These are phyloP conservation scores for Durotheca rogersii DNA, from an alignment of 495 filamentous ascomycete genomes.

Conservation along the genomic window DNA sequence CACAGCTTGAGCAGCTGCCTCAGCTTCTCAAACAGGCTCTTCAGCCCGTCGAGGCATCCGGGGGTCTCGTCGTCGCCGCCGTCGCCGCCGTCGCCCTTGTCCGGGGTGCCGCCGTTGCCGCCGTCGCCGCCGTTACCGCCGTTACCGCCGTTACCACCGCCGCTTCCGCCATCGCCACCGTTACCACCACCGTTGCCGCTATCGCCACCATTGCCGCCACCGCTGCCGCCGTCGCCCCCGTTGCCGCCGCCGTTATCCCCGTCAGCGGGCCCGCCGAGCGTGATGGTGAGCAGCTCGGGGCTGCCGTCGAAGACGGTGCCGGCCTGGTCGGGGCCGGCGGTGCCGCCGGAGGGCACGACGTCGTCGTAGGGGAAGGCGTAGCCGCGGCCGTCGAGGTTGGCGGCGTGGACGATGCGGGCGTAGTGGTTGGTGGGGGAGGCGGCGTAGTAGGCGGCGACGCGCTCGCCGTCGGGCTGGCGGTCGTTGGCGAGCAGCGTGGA, in stretches of 20 bases:
- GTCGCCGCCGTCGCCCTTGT: slow-evolving; percentile 34
- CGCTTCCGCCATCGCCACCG: slow-evolving; percentile 32
- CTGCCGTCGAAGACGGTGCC: slow-evolving; percentile 61
- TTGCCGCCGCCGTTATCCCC: slow-evolving; percentile 35
- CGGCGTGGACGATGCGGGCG: slow-evolving; percentile 62
- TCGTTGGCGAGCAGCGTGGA: slow-evolving; percentile 56
- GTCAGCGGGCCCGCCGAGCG: slow-evolving; percentile 57
- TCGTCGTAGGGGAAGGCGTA: slow-evolving; percentile 84
- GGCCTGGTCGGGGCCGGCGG: slow-evolving; percentile 53
- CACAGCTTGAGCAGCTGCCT: background rate
- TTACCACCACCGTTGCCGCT: too few species aligned
- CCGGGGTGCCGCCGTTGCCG: slow-evolving; percentile 51
- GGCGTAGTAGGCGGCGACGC: slow-evolving; percentile 52
- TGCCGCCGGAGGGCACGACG: slow-evolving; percentile 57
- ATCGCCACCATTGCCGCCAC: too few species aligned
- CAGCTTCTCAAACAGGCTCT: background rate
- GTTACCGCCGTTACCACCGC: slow-evolving; percentile 51
- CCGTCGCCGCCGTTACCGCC: slow-evolving; percentile 31
- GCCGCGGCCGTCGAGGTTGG: slow-evolving; percentile 61
- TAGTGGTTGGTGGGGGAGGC: slow-evolving; percentile 69
- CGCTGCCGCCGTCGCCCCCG: slow-evolving; percentile 34
- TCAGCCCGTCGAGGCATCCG: background rate
- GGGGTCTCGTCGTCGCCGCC: slow-evolving; percentile 8
- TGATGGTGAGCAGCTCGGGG: slow-evolving; percentile 60
- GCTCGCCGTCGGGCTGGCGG: slow-evolving; percentile 52